Conservation (phyloP, 2,329 filamentous ascomycete species). For the Ceratocystis colombiana region DNA sequence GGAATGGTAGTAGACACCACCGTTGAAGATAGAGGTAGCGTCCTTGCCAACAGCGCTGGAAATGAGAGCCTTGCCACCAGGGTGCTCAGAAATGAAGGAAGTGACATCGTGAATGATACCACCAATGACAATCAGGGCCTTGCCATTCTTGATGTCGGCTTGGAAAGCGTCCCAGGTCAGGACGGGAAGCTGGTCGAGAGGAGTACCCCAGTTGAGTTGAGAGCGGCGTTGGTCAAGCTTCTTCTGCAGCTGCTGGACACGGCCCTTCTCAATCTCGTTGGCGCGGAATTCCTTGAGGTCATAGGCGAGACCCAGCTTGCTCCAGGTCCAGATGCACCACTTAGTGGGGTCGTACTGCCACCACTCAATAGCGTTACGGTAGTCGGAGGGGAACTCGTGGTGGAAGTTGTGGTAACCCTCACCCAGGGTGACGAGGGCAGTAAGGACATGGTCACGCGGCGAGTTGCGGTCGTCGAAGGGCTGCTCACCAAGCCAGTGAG, state of each 20-base stretch:
- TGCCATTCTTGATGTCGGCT: slow-evolving; percentile 64
- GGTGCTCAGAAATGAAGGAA: slow-evolving; percentile 78
- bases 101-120: slow-evolving; percentile 79
- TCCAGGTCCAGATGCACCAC: slow-evolving; percentile 78
- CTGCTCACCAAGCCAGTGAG: slow-evolving; percentile 85
- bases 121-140: slow-evolving; percentile 64
- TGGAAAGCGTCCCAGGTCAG: slow-evolving; percentile 82
- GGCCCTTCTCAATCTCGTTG: slow-evolving; percentile 89
- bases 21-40: slow-evolving; percentile 83
- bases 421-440: slow-evolving; percentile 72
- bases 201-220: slow-evolving; percentile 74
- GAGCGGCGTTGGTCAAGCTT: slow-evolving; percentile 81
- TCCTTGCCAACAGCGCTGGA: slow-evolving; percentile 74
- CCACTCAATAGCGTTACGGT: slow-evolving; percentile 86
- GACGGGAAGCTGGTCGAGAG: slow-evolving; percentile 74
- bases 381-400: slow-evolving; percentile 87
- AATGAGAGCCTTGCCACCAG: slow-evolving; percentile 84
- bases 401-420: slow-evolving; percentile 95
- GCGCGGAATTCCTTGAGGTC: slow-evolving; percentile 83
- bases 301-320: slow-evolving; percentile 72
- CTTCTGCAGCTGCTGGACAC: slow-evolving; percentile 81
- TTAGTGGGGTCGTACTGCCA: slow-evolving; percentile 88
- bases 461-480: slow-evolving; percentile 90
- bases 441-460: slow-evolving; percentile 78
- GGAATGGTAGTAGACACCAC: slow-evolving; percentile 79